Conservation (phyloP, 129 eudicot species). For the Artemisia tridentata region DNA sequence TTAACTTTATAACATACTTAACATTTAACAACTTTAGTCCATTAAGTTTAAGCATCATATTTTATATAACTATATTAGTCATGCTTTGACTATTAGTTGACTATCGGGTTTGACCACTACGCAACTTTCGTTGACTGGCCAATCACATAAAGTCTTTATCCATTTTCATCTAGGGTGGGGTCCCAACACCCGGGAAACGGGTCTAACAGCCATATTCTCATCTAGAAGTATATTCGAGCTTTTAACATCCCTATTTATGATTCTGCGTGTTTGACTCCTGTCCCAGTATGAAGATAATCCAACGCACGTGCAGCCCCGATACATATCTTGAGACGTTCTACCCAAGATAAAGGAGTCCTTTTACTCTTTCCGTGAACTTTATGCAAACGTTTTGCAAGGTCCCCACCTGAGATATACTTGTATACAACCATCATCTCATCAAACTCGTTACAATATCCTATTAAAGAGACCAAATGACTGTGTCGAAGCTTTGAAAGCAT, state of each 20-base stretch:
- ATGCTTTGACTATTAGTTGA: no score
- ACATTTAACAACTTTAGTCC: no score
- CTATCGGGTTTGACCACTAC: no score
- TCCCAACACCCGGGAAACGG: no score
- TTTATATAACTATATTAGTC: no score
- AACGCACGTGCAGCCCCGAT: conserved; percentile 37
- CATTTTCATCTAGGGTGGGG: no score
- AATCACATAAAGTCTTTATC: no score
- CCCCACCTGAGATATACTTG: conserved; percentile 36
- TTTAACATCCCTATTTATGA: conserved; percentile 55
- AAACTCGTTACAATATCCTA: conserved; percentile 41
- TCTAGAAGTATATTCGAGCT: conserved; percentile 45
- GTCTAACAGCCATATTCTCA: conserved; percentile 30
- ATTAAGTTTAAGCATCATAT: no score
- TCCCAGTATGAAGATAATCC: conserved; percentile 48
- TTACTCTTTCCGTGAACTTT: background rate
- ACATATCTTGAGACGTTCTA: conserved; percentile 39
- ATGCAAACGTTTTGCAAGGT: conserved; percentile 32
- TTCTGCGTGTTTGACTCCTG: conserved; percentile 15
- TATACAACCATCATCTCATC: conserved; percentile 41
- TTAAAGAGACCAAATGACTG: conserved; percentile 35
- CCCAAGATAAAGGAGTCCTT: conserved; percentile 31
- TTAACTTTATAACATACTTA: no score
- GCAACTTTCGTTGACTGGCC: no score
- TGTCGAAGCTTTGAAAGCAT: conserved; percentile 40